Evolutionary conservation across 75 land plant genomes (phyloP).

Genomic region (Ceratopteris richardii): DNA sequence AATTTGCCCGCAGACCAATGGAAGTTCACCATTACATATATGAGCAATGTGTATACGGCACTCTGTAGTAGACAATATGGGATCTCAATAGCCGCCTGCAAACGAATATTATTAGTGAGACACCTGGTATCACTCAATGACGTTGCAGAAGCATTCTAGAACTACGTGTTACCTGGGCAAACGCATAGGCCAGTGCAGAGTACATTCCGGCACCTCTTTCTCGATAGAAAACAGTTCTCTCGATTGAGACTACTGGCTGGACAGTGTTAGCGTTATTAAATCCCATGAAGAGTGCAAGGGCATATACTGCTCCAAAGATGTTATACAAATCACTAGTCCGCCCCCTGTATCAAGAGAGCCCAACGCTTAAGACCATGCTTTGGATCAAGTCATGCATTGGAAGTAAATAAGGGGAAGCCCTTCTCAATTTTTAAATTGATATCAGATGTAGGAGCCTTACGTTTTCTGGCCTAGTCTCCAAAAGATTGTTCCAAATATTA

Average conservation of each 20-base stretch:
- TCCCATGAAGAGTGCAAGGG: slow-evolving; percentile 64
- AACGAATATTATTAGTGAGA: background rate
- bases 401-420: background rate
- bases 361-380: background rate
- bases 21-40: slow-evolving; percentile 63
- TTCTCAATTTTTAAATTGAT: too few relatives aligned
- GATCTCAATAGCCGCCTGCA: slow-evolving; percentile 58
- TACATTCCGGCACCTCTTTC: slow-evolving; percentile 86
- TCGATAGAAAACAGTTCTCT: slow-evolving; percentile 75
- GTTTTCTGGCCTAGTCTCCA: slow-evolving; percentile 67
- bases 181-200: slow-evolving; percentile 74
- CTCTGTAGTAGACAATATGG: slow-evolving; percentile 54
- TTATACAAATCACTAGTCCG: slow-evolving; percentile 48
- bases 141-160: background rate
- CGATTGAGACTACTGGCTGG: slow-evolving; percentile 67
- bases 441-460: slow-evolving; percentile 3
- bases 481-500: slow-evolving; percentile 74
- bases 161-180: slow-evolving; percentile 51
- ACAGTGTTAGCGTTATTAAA: slow-evolving; percentile 52
- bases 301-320: slow-evolving; percentile 70
- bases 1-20: slow-evolving; percentile 34
- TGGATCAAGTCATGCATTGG: background rate
- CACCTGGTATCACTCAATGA: background rate
- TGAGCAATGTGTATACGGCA: slow-evolving; percentile 33
- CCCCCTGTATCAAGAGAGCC: slow-evolving; percentile 15